Evolutionary conservation across 306 rosid species (phyloP), one percentile per base, ranked within the genome.

Genomic region (Trifolium fragiferum): DNA sequence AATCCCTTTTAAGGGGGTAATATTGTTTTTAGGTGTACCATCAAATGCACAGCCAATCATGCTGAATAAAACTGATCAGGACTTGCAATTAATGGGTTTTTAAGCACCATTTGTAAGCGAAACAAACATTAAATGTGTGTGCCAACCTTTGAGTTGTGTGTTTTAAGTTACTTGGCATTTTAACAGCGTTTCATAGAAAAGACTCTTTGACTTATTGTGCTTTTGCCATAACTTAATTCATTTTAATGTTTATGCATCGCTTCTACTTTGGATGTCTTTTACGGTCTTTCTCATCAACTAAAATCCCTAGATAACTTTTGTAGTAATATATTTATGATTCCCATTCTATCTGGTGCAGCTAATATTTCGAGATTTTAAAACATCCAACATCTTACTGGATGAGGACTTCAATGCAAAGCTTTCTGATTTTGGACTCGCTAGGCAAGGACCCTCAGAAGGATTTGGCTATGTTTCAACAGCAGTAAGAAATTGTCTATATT

Each of bases 381-480:
- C 95, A 1, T 92, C 99, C 57, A 94, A 94, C 72, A 78, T 94
- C 81, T 76, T 94, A 68, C 90, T 94, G 44, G 99, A 94, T 37
- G 97, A 83, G 84, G 96, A 90, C 27, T 92, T 88, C 76, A 92
- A 84, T 84, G 99, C 97, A 11, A 94, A 94, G 84, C 99, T 94
- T 83, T 94, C 99, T 8, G 99, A 94, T 86, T 94, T 94, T 70
- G 99, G 99, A 79, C 88, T 94, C n/a, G 99, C 99, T 13, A 85
- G 97, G 80, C 99, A 90, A 82, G 99, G 99, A 79, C 99, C 99
- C 67, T 62, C 86, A 0, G 90, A 86, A 76, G 99, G 99, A 67
- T 84, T 76, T 66, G 87, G 96, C 74, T 94, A 94, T 61, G 89
- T 94, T 78, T 94, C 95, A 76, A 94, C 99, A 43, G 27, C 93